Evolutionary conservation across 371 early-diverging fungal species (phyloP).

Genomic region (Homolaphlyctis polyrhiza): DNA sequence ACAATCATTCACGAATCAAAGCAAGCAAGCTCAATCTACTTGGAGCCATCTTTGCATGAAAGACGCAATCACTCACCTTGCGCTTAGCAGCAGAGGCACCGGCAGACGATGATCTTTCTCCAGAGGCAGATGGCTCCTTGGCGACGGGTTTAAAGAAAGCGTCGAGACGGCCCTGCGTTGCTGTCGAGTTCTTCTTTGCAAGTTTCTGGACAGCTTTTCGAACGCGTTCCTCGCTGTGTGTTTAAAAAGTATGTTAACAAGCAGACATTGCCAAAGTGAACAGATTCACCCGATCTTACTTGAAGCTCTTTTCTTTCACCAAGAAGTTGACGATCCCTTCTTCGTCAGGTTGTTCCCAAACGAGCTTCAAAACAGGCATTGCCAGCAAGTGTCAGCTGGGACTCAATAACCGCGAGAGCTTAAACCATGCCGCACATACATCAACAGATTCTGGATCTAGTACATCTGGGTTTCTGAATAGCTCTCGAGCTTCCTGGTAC

Average conservation of each 20-base stretch:
- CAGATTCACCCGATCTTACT: constrained; percentile 40
- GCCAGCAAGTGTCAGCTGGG: no score
- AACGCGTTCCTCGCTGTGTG: constrained; percentile 83
- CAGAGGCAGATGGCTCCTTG: constrained; percentile 24
- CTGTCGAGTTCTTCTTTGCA: constrained; percentile 61
- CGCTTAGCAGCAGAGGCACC: no score
- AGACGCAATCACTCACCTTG: constrained; percentile 7
- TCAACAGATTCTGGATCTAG: constrained; percentile 60
- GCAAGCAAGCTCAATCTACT: no score
- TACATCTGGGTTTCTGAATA: constrained; percentile 86
- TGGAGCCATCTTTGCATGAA: no score
- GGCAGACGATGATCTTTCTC: no score
- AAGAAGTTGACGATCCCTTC: constrained; percentile 89
- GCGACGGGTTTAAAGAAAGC: constrained; percentile 74
- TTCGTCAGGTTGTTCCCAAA: constrained; percentile 85
- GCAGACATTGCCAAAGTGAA: background rate
- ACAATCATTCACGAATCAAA: background rate
- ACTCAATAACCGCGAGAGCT: no score
- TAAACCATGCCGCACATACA: constrained; percentile 12
- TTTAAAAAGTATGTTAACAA: background rate
- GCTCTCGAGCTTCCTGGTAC: constrained; percentile 84
- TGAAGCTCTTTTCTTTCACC: constrained; percentile 94
- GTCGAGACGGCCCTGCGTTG: constrained; percentile 88
- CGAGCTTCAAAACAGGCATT: constrained; percentile 47
- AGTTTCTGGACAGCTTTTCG: constrained; percentile 80